Conservation (phyloP, 2,329 filamentous ascomycete species). For the Alternaria angustiovoidea region DNA sequence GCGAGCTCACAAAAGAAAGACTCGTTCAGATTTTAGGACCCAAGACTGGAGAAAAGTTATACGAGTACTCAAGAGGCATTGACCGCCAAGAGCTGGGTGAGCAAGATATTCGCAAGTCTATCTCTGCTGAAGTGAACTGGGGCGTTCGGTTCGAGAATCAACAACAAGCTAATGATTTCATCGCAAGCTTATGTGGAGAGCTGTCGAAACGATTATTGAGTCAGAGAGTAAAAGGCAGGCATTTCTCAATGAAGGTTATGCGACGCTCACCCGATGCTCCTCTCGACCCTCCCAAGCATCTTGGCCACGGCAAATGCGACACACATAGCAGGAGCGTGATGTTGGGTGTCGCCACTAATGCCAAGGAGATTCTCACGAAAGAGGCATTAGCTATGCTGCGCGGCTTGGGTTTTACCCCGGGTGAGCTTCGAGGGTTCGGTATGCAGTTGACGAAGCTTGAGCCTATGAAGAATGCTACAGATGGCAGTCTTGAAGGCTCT, state of each 20-base stretch:
- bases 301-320: slow-evolving; percentile 95
- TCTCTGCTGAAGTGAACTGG: slow-evolving; percentile 98
- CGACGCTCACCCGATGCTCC: slow-evolving; percentile 84
- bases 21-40: slow-evolving; percentile 79
- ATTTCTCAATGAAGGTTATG: slow-evolving; percentile 96
- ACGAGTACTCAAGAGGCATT: slow-evolving; percentile 89
- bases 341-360: slow-evolving; percentile 85
- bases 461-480: slow-evolving; percentile 68
- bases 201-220: slow-evolving; percentile 80
- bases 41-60: slow-evolving; percentile 90
- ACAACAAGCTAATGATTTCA: slow-evolving; percentile 91
- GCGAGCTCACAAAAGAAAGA: slow-evolving; percentile 77
- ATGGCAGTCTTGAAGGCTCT: slow-evolving; percentile 71
- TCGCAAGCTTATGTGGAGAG: slow-evolving; percentile 84
- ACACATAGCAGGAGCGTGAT: slow-evolving; percentile 86
- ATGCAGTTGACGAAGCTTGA: slow-evolving; percentile 95
- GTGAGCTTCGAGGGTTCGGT: slow-evolving; percentile 90
- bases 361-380: slow-evolving; percentile 73
- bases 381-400: slow-evolving; percentile 87
- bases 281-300: slow-evolving; percentile 87
- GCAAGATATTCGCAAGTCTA: slow-evolving; percentile 85
- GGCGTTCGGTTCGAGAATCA: slow-evolving; percentile 94
- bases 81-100: slow-evolving; percentile 87
- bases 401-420: slow-evolving; percentile 83
- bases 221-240: slow-evolving; percentile 84